Evolutionary conservation across 2,329 filamentous ascomycete genomes (phyloP), one percentile per base, ranked within the genome.

Genomic region (Calonectria crousiana): DNA sequence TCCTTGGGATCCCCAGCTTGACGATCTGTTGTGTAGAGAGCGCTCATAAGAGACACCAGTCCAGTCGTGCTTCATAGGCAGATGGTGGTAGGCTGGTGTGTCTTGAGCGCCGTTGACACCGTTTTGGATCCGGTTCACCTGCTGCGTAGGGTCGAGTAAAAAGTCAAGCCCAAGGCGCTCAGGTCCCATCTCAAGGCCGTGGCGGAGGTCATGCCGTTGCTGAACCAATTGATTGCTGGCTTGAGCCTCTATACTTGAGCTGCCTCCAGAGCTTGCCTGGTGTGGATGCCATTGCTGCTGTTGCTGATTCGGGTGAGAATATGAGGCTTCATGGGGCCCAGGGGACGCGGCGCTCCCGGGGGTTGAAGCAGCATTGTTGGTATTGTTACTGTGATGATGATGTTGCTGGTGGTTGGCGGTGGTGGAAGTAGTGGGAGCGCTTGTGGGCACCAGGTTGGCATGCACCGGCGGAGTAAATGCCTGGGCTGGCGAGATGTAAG

Each of bases 141-240:
- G 89, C 64, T 91, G 89, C 9, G 89, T 88, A 41, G 89, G 85
- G 73, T 93, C 92, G 1, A 96, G 88, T 2, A 97, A 87, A 78
- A 95, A 96, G 72, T 92, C 93, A 38, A 97, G 90, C 8, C 92
- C 93, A 11, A 96, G 87, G 60, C 92, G 90, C 81, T 96, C 94
- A 1, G 90, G 86, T 3, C 90, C 89, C 72, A 94, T 85, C 49
- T 93, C 90, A 1, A 94, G 82, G 49, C 89, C 89, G 71, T 92
- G 90, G 23, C 87, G 83, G 65, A 88, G 84, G 26, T 88, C 86
- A 36, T 88, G 85, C 9, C 86, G 86, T 77, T 90, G 90, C 79
- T 89, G 89, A 75, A 82, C 86, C 69, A 86, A 82, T 73, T 83
- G 81, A 8, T 38, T 67, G 28, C 71, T 76, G 36, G 76, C 69